Percentiles rank a stretch among this genome's conserved stretches.
Evolutionary conservation across 164 flowering plant species (phyloP).

Genomic region (Macadamia tetraphylla): DNA sequence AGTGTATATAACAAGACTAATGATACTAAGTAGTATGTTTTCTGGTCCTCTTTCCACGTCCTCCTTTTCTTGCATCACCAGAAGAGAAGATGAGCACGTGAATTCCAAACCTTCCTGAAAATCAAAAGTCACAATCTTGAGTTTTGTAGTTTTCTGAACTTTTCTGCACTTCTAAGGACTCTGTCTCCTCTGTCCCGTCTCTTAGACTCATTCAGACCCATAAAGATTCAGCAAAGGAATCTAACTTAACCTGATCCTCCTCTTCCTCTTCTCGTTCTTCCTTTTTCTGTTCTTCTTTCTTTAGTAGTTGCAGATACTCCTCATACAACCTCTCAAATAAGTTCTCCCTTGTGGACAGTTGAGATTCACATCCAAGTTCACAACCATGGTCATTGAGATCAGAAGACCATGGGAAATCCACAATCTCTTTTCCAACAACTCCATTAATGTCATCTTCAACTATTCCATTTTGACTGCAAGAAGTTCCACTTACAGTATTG

Average conservation of each 20-base stretch:
- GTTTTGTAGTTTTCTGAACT: no score
- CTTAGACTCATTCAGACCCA: conserved; percentile 8
- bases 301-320: conserved; percentile 19
- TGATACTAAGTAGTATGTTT: no score
- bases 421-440: not conserved
- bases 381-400: not conserved
- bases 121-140: no score
- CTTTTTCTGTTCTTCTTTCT: conserved; percentile 4
- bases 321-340: not conserved
- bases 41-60: no score
- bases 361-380: not conserved
- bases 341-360: not conserved
- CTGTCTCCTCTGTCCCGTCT: no score
- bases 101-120: not conserved
- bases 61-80: no score
- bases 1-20: no score
- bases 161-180: no score
- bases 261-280: no score
- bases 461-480: conserved; percentile 1
- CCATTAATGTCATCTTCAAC: not conserved
- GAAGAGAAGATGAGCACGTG: conserved; percentile 19
- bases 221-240: conserved; percentile 31
- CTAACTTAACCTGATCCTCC: conserved; percentile 18
- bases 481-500: conserved; percentile 13
- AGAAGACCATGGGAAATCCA: not conserved